Base-by-base conservation (phyloP, 495 filamentous ascomycete genomes). In the Lophium mytilinum region DNA sequence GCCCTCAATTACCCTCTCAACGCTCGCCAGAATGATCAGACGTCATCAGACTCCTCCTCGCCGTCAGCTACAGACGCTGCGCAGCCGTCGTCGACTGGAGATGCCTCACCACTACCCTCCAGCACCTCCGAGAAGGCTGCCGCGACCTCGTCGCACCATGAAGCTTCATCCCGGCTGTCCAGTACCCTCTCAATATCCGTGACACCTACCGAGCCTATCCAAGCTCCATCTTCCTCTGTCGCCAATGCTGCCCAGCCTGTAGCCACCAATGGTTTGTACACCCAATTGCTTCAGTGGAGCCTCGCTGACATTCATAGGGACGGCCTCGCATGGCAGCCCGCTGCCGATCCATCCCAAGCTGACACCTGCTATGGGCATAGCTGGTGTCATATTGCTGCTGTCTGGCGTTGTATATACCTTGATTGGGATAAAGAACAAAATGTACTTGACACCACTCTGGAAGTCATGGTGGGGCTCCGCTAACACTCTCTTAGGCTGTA, bases 381-480 rank as follows among this genome's bases (percentile, higher is more conserved):
- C 85, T 33, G 92, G 92, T 8, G 81, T 85, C 30, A 75, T 96
- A 49, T 73, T 96, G 33, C 74, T 96, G 15, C 65, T 82, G 15
- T 79, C 81, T 11, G 92, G 92, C 10, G 63, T 76, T 11, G 73
- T 83, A 19, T 84, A 90, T 58, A 79, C 83, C 14, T 66, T 96
- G 36, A 77, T 95, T 58, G 92, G 92, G 0, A 89, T 96, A 59
- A 90, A 88, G 70, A 86, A 90, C 61, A 77, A 82, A 80, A 86
- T 84, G 82, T 83, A 47, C 52, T 10, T 40, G 15, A 17, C 24
- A 30, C 12, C 18, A 3, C 37, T 50, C n/a, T 9, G 24, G 37
- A 42, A n/a, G 37, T 52, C 35, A 41, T 30, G 6, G 42, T 19
- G 9, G 34, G 33, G 46, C 42, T 51, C 51, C 46, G 21, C 53